A percentile compares a stretch with the other conserved stretches of the same genome.
phyloP scores from a whole-genome alignment of 2,329 filamentous ascomycete species.

The Ophiostoma populinum region DNA sequence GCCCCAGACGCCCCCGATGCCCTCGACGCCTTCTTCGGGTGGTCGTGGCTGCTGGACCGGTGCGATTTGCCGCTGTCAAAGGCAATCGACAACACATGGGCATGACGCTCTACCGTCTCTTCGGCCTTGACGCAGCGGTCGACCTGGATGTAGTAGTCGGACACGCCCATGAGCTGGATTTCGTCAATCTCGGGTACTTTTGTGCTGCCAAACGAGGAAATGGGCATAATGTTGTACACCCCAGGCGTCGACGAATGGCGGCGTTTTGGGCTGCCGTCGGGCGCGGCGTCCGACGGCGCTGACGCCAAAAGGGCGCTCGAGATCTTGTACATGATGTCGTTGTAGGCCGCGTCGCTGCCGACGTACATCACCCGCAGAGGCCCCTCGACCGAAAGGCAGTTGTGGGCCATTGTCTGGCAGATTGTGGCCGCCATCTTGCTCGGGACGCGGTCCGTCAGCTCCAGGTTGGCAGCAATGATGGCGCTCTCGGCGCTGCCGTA shows the following conservation, averaged over 20 bases:
- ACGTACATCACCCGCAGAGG: constrained; percentile 32
- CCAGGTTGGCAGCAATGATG: constrained; percentile 17
- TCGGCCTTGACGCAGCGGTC: constrained; percentile 28
- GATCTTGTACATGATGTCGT: constrained; percentile 27
- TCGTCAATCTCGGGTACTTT: constrained; percentile 23
- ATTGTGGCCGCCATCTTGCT: constrained; percentile 24
- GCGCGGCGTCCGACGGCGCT: constrained; percentile 10
- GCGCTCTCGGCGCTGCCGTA: constrained; percentile 24
- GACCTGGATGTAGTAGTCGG: constrained; percentile 32
- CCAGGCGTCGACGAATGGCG: constrained; percentile 3
- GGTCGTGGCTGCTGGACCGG: too few relatives aligned
- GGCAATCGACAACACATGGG: constrained; percentile 21
- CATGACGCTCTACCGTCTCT: constrained; percentile 14
- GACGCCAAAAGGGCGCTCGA: constrained; percentile 30
- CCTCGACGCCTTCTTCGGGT: too few relatives aligned
- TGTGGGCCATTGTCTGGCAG: constrained; percentile 30
- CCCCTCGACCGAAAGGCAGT: constrained; percentile 25
- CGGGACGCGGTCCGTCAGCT: constrained; percentile 16
- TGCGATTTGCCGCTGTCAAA: constrained; percentile 23
- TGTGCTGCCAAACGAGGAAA: constrained; percentile 29
- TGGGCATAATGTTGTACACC: constrained; percentile 33
- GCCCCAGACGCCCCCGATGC: too few relatives aligned
- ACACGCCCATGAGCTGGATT: constrained; percentile 33
- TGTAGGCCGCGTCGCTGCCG: constrained; percentile 23
- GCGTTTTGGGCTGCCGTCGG: background rate